These are phyloP conservation scores for Botrytis porri DNA, from an alignment of 2,329 filamentous ascomycete genomes.

Conservation along the genomic window DNA sequence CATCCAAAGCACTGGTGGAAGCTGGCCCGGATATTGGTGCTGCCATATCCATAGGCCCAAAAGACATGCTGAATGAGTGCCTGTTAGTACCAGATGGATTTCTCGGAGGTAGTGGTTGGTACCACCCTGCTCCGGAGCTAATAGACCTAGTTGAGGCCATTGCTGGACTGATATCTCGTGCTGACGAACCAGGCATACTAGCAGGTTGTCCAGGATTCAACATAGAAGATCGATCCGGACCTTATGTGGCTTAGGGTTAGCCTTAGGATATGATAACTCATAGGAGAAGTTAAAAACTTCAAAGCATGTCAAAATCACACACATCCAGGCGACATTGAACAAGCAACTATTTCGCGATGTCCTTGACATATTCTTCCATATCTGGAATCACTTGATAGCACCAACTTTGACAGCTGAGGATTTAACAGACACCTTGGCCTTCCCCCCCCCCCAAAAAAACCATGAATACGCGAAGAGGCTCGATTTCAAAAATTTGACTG, in stretches of 20 bases:
- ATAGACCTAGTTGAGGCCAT: not conserved
- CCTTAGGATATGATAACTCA: not conserved
- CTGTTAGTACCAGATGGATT: not conserved
- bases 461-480: not conserved
- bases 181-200: not conserved
- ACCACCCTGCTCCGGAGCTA: not conserved
- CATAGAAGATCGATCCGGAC: not conserved
- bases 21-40: not conserved
- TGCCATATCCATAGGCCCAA: not conserved
- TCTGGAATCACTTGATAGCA: not conserved
- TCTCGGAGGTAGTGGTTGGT: not conserved
- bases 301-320: not conserved
- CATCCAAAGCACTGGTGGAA: conserved; percentile 8
- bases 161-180: not conserved
- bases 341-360: not conserved
- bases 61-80: conserved; percentile 1
- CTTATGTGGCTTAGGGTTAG: conserved; percentile 4
- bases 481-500: not conserved
- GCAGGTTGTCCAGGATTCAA: not conserved
- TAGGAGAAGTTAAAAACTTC: not conserved
- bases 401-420: not conserved
- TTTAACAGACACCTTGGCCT: not conserved
- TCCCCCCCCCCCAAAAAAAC: not conserved
- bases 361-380: not conserved
- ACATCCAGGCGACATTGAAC: not conserved